These are phyloP conservation scores for Flaveria bidentis DNA, from an alignment of 129 eudicot species.

Conservation along the genomic window DNA sequence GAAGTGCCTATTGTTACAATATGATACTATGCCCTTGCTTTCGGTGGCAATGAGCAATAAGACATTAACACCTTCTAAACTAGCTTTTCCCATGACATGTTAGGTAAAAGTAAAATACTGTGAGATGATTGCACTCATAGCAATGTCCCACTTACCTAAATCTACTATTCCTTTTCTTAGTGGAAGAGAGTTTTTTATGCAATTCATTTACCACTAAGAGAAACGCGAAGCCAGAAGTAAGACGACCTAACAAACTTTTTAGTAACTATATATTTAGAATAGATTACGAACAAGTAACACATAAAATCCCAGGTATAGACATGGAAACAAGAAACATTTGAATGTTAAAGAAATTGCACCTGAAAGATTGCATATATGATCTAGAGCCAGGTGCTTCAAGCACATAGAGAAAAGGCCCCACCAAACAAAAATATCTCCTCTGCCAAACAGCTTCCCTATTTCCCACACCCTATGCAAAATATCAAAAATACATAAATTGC, in stretches of 20 bases:
- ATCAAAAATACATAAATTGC: conserved; percentile 19
- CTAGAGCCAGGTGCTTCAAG: conserved; percentile 83
- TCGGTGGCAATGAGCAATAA: neutral
- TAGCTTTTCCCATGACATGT: neutral
- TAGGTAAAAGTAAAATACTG: neutral
- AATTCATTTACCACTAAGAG: neutral
- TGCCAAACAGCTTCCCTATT: conserved; percentile 98
- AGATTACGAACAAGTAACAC: neutral
- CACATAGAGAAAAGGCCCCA: conserved; percentile 84
- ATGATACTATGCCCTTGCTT: neutral
- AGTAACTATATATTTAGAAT: neutral
- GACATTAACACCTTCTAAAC: neutral
- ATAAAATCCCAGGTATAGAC: neutral
- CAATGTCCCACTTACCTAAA: neutral
- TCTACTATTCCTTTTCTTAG: neutral
- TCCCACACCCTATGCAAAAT: conserved; percentile 72
- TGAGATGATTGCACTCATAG: neutral
- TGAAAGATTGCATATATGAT: conserved; percentile 77
- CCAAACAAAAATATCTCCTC: conserved; percentile 84
- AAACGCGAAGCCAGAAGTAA: neutral
- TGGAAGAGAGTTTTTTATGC: neutral
- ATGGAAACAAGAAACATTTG: conserved; percentile 2
- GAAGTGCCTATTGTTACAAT: neutral
- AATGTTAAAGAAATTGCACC: conserved; percentile 41
- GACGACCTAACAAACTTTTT: conserved; percentile 12